A percentile compares a stretch with the other conserved stretches of the same genome.
Evolutionary conservation across 2,329 filamentous ascomycete genomes (phyloP).

Genomic region (Fusarium incarnatum): DNA sequence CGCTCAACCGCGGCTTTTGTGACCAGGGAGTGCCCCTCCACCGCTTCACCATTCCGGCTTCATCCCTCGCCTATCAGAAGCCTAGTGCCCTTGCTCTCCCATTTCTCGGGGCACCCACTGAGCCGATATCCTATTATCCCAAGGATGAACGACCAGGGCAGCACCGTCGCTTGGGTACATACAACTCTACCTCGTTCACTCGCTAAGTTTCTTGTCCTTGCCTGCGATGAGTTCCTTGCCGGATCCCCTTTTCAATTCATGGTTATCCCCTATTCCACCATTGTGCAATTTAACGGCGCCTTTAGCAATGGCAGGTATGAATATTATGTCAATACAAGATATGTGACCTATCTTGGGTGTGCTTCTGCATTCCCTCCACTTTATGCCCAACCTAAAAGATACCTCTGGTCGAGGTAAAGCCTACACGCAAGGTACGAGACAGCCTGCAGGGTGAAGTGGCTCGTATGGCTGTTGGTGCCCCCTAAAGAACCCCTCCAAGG

Average conservation of each 20-base stretch:
- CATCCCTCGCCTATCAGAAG: conserved; percentile 41
- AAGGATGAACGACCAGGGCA: conserved; percentile 28
- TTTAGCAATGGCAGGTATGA: conserved; percentile 6
- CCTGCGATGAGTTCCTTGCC: conserved; percentile 1
- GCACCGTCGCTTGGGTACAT: conserved; percentile 21
- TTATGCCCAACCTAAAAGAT: conserved; percentile 34
- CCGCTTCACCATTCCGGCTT: conserved; percentile 41
- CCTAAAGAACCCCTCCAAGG: conserved; percentile 29
- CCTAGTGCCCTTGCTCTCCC: conserved; percentile 38
- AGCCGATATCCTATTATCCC: conserved; percentile 35
- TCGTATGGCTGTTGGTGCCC: conserved; percentile 30
- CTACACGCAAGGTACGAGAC: conserved; percentile 32
- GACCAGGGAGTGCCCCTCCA: conserved; percentile 38
- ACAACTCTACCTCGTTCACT: conserved; percentile 23
- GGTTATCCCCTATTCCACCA: conserved; percentile 23
- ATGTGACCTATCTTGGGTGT: conserved; percentile 23
- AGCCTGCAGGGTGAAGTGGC: conserved; percentile 30
- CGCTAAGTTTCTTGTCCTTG: conserved; percentile 12
- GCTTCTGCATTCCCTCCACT: conserved; percentile 36
- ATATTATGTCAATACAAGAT: conserved; percentile 3
- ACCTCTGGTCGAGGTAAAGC: conserved; percentile 33
- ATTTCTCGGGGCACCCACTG: conserved; percentile 37
- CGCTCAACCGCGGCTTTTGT: conserved; percentile 28
- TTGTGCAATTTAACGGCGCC: not conserved
- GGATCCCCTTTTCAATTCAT: conserved; percentile 7